phyloP scores from a whole-genome alignment of 169 alveolate species.

The Cryptosporidium muris region DNA sequence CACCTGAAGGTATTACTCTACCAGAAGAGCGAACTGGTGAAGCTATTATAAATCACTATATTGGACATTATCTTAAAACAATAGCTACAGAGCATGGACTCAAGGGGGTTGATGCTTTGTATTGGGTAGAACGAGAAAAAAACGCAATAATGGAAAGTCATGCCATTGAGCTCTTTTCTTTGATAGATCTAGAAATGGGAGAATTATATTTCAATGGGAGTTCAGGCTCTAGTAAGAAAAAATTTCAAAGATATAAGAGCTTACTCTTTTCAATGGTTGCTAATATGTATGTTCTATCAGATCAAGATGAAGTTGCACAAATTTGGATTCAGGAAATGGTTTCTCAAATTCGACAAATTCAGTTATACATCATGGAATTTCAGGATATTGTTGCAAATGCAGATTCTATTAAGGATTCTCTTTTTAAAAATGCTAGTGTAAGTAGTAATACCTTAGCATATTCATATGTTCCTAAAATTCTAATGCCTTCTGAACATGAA shows the following conservation, averaged over 20 bases:
- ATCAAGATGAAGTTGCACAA: slow-evolving; percentile 43
- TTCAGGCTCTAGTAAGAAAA: slow-evolving; percentile 8
- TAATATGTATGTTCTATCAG: slow-evolving; percentile 62
- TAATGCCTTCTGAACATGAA: slow-evolving; percentile 26
- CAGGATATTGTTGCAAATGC: slow-evolving; percentile 13
- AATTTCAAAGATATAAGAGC: slow-evolving; percentile 39
- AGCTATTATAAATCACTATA: slow-evolving; percentile 49
- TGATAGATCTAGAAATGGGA: slow-evolving; percentile 52
- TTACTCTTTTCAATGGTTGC: slow-evolving; percentile 48
- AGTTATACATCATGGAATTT: slow-evolving; percentile 40
- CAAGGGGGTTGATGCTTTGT: slow-evolving; percentile 39
- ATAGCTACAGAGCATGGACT: slow-evolving; percentile 59
- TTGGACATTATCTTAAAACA: slow-evolving; percentile 55
- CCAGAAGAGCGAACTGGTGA: slow-evolving; percentile 69
- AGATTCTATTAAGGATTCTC: background rate
- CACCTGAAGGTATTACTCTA: slow-evolving; percentile 29
- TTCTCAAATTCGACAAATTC: slow-evolving; percentile 41
- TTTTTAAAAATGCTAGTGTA: slow-evolving; percentile 39
- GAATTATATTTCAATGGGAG: slow-evolving; percentile 28
- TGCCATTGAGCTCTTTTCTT: slow-evolving; percentile 48
- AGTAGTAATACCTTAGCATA: slow-evolving; percentile 22
- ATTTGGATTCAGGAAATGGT: slow-evolving; percentile 63
- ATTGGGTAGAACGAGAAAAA: slow-evolving; percentile 66
- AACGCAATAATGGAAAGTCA: slow-evolving; percentile 24
- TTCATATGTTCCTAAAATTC: slow-evolving; percentile 53